Conservation (phyloP, 805 yeast species). For the Alloascoidea hylecoeti region DNA sequence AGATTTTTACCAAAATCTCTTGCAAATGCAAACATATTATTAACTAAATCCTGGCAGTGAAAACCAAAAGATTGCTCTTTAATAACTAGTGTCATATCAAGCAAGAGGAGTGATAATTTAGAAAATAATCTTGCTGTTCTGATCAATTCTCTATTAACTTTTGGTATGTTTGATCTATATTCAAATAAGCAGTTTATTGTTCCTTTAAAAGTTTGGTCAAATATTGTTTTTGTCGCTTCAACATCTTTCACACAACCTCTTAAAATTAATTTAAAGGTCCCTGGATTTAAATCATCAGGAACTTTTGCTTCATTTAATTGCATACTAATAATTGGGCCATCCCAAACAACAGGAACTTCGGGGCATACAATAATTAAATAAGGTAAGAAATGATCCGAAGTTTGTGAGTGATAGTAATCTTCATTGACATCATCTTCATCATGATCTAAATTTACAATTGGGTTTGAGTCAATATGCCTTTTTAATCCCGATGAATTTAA, state of each 20-base stretch:
- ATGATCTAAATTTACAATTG: slow-evolving; percentile 5
- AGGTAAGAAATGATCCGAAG: slow-evolving; percentile 22
- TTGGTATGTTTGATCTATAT: slow-evolving; percentile 54
- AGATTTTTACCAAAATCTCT: slow-evolving; percentile 73
- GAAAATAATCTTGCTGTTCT: slow-evolving; percentile 53
- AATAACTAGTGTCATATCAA: slow-evolving; percentile 42
- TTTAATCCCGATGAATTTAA: slow-evolving; percentile 2
- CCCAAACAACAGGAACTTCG: slow-evolving; percentile 82
- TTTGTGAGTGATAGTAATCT: slow-evolving; percentile 8
- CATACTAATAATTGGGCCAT: slow-evolving; percentile 56
- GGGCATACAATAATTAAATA: slow-evolving; percentile 67
- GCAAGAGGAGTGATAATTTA: slow-evolving; percentile 47
- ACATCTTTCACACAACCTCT: slow-evolving; percentile 54
- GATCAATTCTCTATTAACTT: slow-evolving; percentile 60
- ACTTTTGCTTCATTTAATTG: slow-evolving; percentile 12
- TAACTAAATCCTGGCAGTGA: slow-evolving; percentile 65
- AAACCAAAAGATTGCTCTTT: slow-evolving; percentile 36
- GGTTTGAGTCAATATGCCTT: neutral
- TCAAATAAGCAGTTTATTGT: slow-evolving; percentile 38
- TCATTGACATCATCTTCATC: slow-evolving; percentile 10
- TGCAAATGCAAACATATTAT: slow-evolving; percentile 61
- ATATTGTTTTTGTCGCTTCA: slow-evolving; percentile 37
- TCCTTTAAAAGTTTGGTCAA: slow-evolving; percentile 43
- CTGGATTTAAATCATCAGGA: slow-evolving; percentile 43
- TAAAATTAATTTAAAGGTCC: slow-evolving; percentile 51